A percentile compares a stretch with the other conserved stretches of the same genome.
Evolutionary conservation across 2,329 filamentous ascomycete genomes (phyloP).

Genomic region (Alternaria conjuncta): DNA sequence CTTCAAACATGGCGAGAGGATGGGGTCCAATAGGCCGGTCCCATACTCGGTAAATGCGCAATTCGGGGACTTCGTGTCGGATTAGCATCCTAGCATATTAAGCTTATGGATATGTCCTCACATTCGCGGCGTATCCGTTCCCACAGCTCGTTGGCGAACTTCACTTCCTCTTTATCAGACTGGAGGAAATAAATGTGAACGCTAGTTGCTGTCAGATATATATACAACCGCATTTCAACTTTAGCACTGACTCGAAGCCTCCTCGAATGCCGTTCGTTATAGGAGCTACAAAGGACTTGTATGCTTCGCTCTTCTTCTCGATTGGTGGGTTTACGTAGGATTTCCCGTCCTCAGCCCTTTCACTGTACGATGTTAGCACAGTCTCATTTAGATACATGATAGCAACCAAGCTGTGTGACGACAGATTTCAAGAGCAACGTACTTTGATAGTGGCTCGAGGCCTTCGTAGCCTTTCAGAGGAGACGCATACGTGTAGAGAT

Average conservation of each 20-base stretch:
- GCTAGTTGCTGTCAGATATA: conserved; percentile 18
- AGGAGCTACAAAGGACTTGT: conserved; percentile 71
- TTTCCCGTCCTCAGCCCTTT: conserved; percentile 75
- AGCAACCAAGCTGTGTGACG: too few species aligned
- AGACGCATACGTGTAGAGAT: conserved; percentile 59
- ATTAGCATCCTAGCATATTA: conserved; percentile 4
- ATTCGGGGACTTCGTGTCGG: conserved; percentile 73
- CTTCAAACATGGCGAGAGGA: conserved; percentile 87
- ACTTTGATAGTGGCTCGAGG: conserved; percentile 61
- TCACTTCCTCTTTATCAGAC: conserved; percentile 65
- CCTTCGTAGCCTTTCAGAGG: conserved; percentile 65
- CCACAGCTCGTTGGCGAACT: conserved; percentile 75
- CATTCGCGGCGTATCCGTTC: conserved; percentile 80
- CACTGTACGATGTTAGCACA: conserved; percentile 47
- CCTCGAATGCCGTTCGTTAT: conserved; percentile 70
- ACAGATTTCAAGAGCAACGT: conserved; percentile 5
- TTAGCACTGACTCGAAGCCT: conserved; percentile 69
- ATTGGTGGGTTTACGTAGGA: conserved; percentile 72
- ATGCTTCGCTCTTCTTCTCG: conserved; percentile 69
- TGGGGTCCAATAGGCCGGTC: conserved; percentile 82
- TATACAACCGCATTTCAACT: not conserved
- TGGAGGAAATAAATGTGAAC: conserved; percentile 83
- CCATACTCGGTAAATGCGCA: conserved; percentile 81
- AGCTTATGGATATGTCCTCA: too few species aligned
- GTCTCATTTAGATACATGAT: too few species aligned